Conservation (phyloP, 148 eudicot species). For the Mesembryanthemum crystallinum region DNA sequence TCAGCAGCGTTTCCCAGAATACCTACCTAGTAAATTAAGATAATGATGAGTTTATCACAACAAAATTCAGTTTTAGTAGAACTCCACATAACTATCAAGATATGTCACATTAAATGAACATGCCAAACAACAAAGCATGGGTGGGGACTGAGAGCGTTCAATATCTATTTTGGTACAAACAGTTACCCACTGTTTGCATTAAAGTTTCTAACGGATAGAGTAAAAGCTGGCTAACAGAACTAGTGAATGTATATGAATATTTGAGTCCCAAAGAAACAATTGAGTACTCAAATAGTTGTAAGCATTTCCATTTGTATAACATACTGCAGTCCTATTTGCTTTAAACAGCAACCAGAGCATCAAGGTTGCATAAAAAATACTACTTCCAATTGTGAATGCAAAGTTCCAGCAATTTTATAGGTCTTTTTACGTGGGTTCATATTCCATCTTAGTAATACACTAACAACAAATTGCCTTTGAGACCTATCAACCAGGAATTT, state of each 20-base stretch:
- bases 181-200: neutral
- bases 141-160: neutral
- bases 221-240: neutral
- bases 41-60: neutral
- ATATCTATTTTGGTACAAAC: neutral
- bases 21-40: constrained; percentile 58
- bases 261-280: neutral
- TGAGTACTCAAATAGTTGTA: neutral
- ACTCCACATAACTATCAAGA: constrained; percentile 2
- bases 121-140: neutral
- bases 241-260: neutral
- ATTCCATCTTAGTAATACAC: neutral
- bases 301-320: neutral
- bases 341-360: neutral
- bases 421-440: neutral
- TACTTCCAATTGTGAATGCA: neutral
- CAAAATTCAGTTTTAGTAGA: neutral
- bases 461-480: neutral
- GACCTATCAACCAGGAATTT: neutral
- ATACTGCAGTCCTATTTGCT: neutral
- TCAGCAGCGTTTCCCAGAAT: constrained; percentile 95
- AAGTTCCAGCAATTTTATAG: neutral
- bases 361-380: neutral
- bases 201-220: neutral
- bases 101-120: neutral